phyloP scores from a whole-genome alignment of 768 basidiomycete genomes.

The Hebeloma cylindrosporum region DNA sequence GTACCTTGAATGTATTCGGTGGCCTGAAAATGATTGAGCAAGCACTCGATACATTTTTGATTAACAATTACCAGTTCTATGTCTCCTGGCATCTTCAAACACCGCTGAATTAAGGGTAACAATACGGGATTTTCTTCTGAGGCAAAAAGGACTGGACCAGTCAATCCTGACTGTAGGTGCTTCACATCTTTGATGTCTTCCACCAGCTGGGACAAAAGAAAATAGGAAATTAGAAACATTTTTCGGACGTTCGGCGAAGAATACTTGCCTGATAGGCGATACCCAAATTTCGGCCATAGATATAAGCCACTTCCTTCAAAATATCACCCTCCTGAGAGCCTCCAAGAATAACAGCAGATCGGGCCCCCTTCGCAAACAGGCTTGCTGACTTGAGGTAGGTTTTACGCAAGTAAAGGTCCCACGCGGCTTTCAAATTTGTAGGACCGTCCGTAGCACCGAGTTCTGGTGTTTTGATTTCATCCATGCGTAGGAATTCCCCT shows the following conservation, averaged over 20 bases:
- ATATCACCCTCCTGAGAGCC: slow-evolving; percentile 75
- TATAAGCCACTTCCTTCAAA: slow-evolving; percentile 89
- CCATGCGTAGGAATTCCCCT: slow-evolving; percentile 88
- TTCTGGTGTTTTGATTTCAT: slow-evolving; percentile 44
- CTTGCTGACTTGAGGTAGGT: slow-evolving; percentile 87
- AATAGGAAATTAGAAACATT: not conserved
- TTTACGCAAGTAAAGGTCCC: slow-evolving; percentile 68
- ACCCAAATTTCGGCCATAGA: slow-evolving; percentile 86
- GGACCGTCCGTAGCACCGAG: slow-evolving; percentile 32
- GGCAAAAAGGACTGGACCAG: slow-evolving; percentile 84
- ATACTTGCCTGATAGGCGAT: slow-evolving; percentile 60
- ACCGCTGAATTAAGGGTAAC: slow-evolving; percentile 73
- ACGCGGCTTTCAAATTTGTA: slow-evolving; percentile 45
- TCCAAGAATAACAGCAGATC: slow-evolving; percentile 85
- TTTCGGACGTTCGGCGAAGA: not conserved
- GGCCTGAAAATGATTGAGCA: slow-evolving; percentile 45
- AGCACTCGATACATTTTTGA: not conserved
- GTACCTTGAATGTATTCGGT: slow-evolving; percentile 64
- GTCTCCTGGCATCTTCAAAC: slow-evolving; percentile 77
- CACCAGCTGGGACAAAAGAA: slow-evolving; percentile 55
- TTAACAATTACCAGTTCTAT: slow-evolving; percentile 64
- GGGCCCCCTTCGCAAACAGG: slow-evolving; percentile 84
- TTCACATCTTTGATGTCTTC: slow-evolving; percentile 84
- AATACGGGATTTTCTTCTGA: slow-evolving; percentile 81
- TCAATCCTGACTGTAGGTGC: slow-evolving; percentile 37